Conservation (phyloP, 2,329 filamentous ascomycete species). For the Neofusicoccum umdonicola region DNA sequence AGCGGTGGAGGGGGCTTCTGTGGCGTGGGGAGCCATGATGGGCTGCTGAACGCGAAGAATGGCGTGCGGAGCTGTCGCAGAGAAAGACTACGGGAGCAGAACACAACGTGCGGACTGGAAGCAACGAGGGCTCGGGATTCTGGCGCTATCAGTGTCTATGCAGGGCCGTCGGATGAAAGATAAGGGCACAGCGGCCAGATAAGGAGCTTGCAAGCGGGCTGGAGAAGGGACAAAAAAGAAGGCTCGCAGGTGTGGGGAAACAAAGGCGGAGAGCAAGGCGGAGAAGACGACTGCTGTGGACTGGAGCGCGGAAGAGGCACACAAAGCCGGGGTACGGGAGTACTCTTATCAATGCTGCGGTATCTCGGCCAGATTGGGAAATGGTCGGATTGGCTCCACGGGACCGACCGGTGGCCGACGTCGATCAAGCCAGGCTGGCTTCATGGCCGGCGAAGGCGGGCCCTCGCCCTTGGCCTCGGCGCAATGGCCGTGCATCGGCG, state of each 20-base stretch:
- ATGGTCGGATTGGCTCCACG: conserved; percentile 4
- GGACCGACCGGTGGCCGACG: conserved; percentile 14
- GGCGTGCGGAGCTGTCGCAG: not conserved
- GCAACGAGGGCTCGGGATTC: not conserved
- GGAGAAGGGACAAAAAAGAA: conserved; percentile 25
- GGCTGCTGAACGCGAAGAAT: not conserved
- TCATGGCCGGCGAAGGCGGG: not conserved
- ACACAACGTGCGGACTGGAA: not conserved
- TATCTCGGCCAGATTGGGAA: conserved; percentile 14
- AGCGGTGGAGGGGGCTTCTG: conserved; percentile 11
- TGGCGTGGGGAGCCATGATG: conserved; percentile 39
- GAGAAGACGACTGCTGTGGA: not conserved
- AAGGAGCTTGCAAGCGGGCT: not conserved
- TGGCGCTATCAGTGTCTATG: not conserved
- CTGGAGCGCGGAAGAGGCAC: not conserved
- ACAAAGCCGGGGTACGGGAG: conserved; percentile 10
- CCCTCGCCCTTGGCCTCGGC: not conserved
- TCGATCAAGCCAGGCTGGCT: not conserved
- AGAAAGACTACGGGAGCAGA: not conserved
- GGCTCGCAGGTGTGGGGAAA: conserved; percentile 20
- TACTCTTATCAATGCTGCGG: conserved; percentile 15
- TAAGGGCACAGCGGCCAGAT: conserved; percentile 7
- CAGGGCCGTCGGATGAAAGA: not conserved
- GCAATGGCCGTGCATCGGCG: conserved; percentile 2
- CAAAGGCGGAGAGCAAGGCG: conserved; percentile 9